These are phyloP conservation scores for Nannochloropsis salina DNA, from an alignment of 108 stramenopile species.

Conservation along the genomic window DNA sequence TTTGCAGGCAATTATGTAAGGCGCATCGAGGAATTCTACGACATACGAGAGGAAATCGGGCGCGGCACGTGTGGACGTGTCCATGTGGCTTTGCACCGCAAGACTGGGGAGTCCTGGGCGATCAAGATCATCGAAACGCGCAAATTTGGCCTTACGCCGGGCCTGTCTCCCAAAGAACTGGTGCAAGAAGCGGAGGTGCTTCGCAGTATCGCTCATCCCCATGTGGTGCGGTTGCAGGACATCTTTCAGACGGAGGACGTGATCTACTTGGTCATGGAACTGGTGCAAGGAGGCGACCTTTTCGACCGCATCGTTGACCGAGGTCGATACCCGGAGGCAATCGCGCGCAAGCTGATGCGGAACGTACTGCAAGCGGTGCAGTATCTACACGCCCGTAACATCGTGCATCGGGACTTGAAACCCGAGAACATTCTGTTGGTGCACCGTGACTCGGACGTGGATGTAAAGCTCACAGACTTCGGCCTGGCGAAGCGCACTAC, in stretches of 20 bases:
- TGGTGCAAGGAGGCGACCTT: slow-evolving; percentile 53
- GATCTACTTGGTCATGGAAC: slow-evolving; percentile 54
- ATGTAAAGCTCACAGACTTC: slow-evolving; percentile 56
- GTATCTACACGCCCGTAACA: slow-evolving; percentile 49
- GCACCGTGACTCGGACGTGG: slow-evolving; percentile 38
- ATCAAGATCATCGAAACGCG: slow-evolving; percentile 77
- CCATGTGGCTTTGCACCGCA: slow-evolving; percentile 70
- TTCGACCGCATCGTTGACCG: slow-evolving; percentile 53
- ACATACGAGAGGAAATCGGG: slow-evolving; percentile 75
- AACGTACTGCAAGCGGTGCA: slow-evolving; percentile 46
- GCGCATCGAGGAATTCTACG: slow-evolving; percentile 68
- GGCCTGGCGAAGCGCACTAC: slow-evolving; percentile 52
- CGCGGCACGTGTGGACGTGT: slow-evolving; percentile 85
- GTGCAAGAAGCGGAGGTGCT: slow-evolving; percentile 75
- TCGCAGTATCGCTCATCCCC: slow-evolving; percentile 73
- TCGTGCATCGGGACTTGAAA: slow-evolving; percentile 55
- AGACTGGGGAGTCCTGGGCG: slow-evolving; percentile 71
- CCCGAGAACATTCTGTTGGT: slow-evolving; percentile 57
- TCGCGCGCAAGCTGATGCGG: slow-evolving; percentile 43
- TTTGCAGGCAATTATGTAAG: not conserved
- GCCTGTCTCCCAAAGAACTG: slow-evolving; percentile 52
- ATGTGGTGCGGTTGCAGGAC: slow-evolving; percentile 77
- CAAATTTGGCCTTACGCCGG: slow-evolving; percentile 48
- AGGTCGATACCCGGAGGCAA: slow-evolving; percentile 46
- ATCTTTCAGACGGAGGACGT: slow-evolving; percentile 57